A percentile compares a stretch with the other conserved stretches of the same genome.
These are phyloP conservation scores for Aspergillus aculeatinus DNA, from an alignment of 2,329 filamentous ascomycete species.

Conservation along the genomic window DNA sequence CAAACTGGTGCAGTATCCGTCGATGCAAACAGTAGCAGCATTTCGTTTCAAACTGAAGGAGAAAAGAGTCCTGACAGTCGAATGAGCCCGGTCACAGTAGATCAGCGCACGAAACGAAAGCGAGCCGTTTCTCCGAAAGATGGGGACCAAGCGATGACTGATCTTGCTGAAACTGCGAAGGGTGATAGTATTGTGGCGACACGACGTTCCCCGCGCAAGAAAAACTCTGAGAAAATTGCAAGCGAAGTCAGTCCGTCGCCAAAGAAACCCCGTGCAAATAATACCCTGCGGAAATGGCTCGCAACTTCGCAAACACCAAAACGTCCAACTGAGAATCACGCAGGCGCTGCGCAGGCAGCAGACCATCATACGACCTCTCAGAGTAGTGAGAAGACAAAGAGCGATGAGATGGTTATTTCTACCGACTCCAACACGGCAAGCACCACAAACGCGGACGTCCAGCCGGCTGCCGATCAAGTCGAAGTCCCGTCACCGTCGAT, in stretches of 20 bases:
- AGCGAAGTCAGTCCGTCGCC: not conserved
- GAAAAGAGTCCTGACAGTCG: not conserved
- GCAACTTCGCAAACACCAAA: not conserved
- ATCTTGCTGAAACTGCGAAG: not conserved
- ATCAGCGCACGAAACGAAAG: not conserved
- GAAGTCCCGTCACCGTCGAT: not conserved
- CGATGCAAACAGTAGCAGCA: not conserved
- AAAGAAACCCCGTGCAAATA: slow-evolving; percentile 6
- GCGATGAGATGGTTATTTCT: not conserved
- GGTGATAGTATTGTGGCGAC: not conserved
- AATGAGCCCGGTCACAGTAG: not conserved
- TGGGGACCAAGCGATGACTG: not conserved
- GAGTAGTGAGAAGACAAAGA: not conserved
- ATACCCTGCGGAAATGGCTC: not conserved
- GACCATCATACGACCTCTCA: not conserved
- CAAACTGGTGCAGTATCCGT: not conserved
- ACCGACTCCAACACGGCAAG: not conserved
- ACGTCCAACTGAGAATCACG: not conserved
- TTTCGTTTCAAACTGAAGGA: not conserved
- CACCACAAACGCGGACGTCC: not conserved
- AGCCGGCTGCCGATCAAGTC: not conserved
- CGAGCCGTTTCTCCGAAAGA: not conserved
- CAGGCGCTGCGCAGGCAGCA: not conserved
- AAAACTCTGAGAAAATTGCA: not conserved
- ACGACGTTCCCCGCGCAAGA: not conserved